A percentile compares a stretch with the other conserved stretches of the same genome.
These are phyloP conservation scores for Echeveria elegans DNA, from an alignment of 164 flowering plant genomes.

Conservation along the genomic window DNA sequence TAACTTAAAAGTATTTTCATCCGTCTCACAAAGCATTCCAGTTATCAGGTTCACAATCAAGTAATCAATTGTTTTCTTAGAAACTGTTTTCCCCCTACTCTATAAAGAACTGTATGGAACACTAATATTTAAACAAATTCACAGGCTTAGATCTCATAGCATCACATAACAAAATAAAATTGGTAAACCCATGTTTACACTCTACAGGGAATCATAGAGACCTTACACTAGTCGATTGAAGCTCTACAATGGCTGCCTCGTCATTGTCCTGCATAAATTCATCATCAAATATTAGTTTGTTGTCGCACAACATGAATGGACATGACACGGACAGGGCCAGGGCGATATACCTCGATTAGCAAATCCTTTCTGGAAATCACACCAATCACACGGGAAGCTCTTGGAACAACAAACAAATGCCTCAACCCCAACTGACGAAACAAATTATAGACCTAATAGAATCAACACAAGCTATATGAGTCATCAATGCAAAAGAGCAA, in stretches of 20 bases:
- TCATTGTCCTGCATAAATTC: conserved; percentile 55
- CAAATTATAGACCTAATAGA: conserved; percentile 71
- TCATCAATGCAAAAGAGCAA: neutral
- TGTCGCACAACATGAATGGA: neutral
- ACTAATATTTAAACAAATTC: neutral
- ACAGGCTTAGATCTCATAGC: neutral
- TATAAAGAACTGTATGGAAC: neutral
- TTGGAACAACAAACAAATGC: conserved; percentile 92
- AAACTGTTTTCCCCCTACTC: neutral
- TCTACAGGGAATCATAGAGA: conserved; percentile 54
- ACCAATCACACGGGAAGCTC: conserved; percentile 89
- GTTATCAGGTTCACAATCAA: neutral
- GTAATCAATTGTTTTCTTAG: neutral
- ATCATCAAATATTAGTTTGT: conserved; percentile 3
- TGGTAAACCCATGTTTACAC: conserved; percentile 6
- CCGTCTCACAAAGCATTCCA: neutral
- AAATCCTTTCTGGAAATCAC: conserved; percentile 93
- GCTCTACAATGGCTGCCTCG: conserved; percentile 53
- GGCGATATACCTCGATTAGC: conserved; percentile 61
- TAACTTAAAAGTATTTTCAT: neutral
- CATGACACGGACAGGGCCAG: conserved; percentile 1
- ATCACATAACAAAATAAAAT: neutral
- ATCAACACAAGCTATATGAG: neutral
- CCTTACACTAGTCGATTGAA: conserved; percentile 98
- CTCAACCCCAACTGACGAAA: conserved; percentile 97